Conservation (phyloP, 208 protist genomes). For the Leishmania mexicana region DNA sequence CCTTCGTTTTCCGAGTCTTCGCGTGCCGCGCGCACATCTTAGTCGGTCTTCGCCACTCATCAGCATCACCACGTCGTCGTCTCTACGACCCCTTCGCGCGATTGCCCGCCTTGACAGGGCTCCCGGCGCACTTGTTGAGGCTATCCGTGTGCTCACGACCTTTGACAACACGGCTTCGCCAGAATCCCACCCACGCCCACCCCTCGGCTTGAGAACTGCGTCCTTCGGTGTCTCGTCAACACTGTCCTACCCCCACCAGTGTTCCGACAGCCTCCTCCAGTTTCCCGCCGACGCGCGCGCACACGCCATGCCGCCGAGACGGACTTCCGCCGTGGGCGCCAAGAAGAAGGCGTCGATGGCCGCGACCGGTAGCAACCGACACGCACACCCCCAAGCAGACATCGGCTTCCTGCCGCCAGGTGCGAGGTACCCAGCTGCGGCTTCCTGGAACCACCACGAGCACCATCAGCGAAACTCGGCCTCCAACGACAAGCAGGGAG, state of each 20-base stretch:
- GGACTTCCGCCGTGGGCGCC: neutral
- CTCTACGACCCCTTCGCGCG: neutral
- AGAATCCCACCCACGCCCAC: neutral
- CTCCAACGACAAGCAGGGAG: neutral
- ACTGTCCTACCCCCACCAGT: neutral
- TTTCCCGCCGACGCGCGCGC: neutral
- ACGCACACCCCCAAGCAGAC: slow-evolving; percentile 27
- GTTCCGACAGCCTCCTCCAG: neutral
- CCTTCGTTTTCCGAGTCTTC: neutral
- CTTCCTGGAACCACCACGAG: neutral
- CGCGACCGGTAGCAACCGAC: neutral
- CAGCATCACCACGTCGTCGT: neutral
- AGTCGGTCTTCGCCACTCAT: neutral
- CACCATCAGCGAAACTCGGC: neutral
- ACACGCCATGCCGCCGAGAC: slow-evolving; percentile 4
- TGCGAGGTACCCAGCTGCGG: slow-evolving; percentile 28
- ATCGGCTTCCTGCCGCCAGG: slow-evolving; percentile 61
- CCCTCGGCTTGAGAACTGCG: neutral
- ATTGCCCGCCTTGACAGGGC: neutral
- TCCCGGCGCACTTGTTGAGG: neutral
- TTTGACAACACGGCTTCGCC: neutral
- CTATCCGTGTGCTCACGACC: neutral
- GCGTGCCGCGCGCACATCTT: neutral
- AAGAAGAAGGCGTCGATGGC: neutral
- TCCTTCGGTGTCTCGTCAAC: neutral